These are phyloP conservation scores for Echria macrotheca DNA, from an alignment of 495 filamentous ascomycete species.

Conservation along the genomic window DNA sequence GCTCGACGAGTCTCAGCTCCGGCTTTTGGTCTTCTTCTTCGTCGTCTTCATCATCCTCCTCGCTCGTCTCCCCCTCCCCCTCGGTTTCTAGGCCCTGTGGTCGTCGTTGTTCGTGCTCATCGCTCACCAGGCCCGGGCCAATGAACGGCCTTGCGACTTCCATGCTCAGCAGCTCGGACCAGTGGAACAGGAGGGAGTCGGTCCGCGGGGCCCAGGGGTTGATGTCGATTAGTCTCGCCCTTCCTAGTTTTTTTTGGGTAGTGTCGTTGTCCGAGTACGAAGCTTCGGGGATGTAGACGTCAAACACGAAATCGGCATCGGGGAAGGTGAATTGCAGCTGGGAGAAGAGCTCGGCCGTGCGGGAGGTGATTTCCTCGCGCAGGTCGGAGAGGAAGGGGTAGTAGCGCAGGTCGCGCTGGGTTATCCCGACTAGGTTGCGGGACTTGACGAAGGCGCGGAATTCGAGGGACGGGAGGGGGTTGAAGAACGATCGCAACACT, in stretches of 20 bases:
- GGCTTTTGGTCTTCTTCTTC: slow-evolving; percentile 58
- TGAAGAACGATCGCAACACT: slow-evolving; percentile 79
- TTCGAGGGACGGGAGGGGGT: slow-evolving; percentile 82
- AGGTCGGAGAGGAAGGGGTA: slow-evolving; percentile 74
- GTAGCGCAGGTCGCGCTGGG: slow-evolving; percentile 84
- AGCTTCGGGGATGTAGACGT: slow-evolving; percentile 82
- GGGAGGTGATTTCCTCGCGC: slow-evolving; percentile 52
- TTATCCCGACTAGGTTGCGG: slow-evolving; percentile 71
- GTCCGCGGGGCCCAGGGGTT: slow-evolving; percentile 93
- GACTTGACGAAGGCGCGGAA: slow-evolving; percentile 91
- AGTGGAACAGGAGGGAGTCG: slow-evolving; percentile 83
- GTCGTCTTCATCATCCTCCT: slow-evolving; percentile 44
- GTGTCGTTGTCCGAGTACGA: slow-evolving; percentile 55
- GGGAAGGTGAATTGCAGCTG: slow-evolving; percentile 71
- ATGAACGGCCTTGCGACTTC: slow-evolving; percentile 49
- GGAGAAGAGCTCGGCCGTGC: slow-evolving; percentile 67
- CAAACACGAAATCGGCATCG: slow-evolving; percentile 79
- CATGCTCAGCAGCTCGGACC: slow-evolving; percentile 77
- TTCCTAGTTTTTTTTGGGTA: slow-evolving; percentile 20
- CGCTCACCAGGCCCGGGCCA: slow-evolving; percentile 35
- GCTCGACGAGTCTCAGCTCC: slow-evolving; percentile 75
- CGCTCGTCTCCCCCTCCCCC: slow-evolving; percentile 13
- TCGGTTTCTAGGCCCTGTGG: slow-evolving; percentile 31
- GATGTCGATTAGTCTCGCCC: slow-evolving; percentile 85
- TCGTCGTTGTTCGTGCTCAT: no score